Evolutionary conservation across 225 moss, liverwort and hornwort genomes (phyloP).

Genomic region (Straminergon stramineum): DNA sequence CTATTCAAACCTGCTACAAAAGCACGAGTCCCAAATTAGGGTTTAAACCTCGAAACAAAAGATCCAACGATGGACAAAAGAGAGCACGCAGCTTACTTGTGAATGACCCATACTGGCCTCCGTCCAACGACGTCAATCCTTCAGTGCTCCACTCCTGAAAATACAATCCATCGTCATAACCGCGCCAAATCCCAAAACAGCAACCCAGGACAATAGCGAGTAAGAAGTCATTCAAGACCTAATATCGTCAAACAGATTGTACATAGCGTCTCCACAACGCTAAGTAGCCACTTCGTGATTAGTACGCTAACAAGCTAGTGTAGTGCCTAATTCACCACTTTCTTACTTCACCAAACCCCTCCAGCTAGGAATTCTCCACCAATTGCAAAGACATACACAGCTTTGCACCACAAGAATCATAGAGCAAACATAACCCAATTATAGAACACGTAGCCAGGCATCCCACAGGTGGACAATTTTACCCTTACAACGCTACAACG

Average conservation of each 20-base stretch:
- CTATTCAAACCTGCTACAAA: background rate
- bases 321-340: background rate
- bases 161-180: background rate
- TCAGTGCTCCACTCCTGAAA: background rate
- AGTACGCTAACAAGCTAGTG: background rate
- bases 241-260: background rate
- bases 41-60: background rate
- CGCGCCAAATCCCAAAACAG: background rate
- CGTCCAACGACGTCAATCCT: background rate
- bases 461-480: background rate
- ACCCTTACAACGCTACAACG: background rate
- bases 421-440: background rate
- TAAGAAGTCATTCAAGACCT: background rate
- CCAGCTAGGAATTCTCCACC: background rate
- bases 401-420: background rate
- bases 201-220: background rate
- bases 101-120: background rate
- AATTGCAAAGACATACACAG: background rate
- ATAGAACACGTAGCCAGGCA: background rate
- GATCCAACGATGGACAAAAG: background rate
- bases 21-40: background rate
- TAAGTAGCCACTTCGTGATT: background rate
- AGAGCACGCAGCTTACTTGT: constrained; percentile 3
- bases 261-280: background rate
- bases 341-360: background rate